A percentile compares a stretch with the other conserved stretches of the same genome.
Evolutionary conservation across 2,329 filamentous ascomycete species (phyloP).

Genomic region (Aspergillus sergii): DNA sequence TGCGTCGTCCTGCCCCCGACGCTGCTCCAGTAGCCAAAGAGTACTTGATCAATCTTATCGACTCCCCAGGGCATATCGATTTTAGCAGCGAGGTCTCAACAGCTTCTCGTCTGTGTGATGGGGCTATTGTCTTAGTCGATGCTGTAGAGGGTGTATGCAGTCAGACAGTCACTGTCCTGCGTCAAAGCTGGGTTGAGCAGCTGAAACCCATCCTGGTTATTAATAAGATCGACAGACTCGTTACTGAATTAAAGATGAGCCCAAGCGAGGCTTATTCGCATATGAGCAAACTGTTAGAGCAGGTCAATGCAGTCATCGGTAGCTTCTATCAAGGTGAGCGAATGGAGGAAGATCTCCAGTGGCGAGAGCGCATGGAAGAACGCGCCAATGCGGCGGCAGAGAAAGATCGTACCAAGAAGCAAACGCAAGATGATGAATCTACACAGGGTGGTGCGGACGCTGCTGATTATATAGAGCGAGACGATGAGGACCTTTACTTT

Average conservation of each 20-base stretch:
- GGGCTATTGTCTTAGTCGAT: slow-evolving; percentile 90
- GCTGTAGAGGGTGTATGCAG: slow-evolving; percentile 98
- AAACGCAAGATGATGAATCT: slow-evolving; percentile 47
- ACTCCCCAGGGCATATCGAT: slow-evolving; percentile 97
- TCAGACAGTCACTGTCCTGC: slow-evolving; percentile 94
- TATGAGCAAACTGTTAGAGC: slow-evolving; percentile 84
- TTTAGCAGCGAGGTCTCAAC: slow-evolving; percentile 98
- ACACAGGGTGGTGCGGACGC: slow-evolving; percentile 53
- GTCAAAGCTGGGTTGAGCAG: slow-evolving; percentile 94
- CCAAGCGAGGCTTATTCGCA: slow-evolving; percentile 87
- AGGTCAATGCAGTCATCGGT: slow-evolving; percentile 95
- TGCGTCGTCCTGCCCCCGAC: slow-evolving; percentile 71
- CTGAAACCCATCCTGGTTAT: slow-evolving; percentile 92
- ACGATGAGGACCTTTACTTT: slow-evolving; percentile 97
- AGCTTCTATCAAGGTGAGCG: slow-evolving; percentile 97
- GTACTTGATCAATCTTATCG: slow-evolving; percentile 95
- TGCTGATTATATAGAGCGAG: slow-evolving; percentile 78
- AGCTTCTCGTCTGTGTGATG: slow-evolving; percentile 90
- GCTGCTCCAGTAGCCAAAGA: slow-evolving; percentile 74
- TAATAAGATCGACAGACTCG: slow-evolving; percentile 95
- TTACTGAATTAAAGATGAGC: slow-evolving; percentile 93
- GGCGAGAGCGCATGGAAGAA: slow-evolving; percentile 91
- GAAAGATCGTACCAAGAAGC: slow-evolving; percentile 45
- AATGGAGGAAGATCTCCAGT: slow-evolving; percentile 97
- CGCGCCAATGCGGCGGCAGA: slow-evolving; percentile 71